A percentile compares a stretch with the other conserved stretches of the same genome.
Conservation (phyloP, 805 yeast species). For the Suhomyces sp. region DNA sequence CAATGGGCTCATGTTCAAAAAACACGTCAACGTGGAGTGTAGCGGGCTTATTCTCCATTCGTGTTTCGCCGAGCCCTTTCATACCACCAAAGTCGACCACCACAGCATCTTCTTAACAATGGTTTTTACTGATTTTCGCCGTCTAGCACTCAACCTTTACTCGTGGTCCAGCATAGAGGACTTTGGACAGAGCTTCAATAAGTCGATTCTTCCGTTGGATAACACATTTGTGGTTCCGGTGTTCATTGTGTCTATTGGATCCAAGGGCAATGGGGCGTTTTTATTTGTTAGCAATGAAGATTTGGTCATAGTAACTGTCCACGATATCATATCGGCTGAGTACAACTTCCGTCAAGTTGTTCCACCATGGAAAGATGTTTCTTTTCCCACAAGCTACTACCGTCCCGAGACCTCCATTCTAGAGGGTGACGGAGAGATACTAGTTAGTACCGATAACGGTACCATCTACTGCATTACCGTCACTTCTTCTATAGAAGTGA, state of each 20-base stretch:
- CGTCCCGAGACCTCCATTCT: slow-evolving; percentile 16
- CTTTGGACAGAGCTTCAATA: slow-evolving; percentile 26
- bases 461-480: slow-evolving; percentile 29
- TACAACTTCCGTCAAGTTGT: slow-evolving; percentile 27
- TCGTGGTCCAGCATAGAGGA: slow-evolving; percentile 41
- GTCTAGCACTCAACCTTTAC: slow-evolving; percentile 37
- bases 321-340: slow-evolving; percentile 48
- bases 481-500: slow-evolving; percentile 9
- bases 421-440: slow-evolving; percentile 22
- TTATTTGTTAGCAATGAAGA: slow-evolving; percentile 35
- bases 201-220: slow-evolving; percentile 40
- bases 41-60: slow-evolving; percentile 42
- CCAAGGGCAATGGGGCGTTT: slow-evolving; percentile 28
- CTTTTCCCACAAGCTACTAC: slow-evolving; percentile 43
- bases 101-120: slow-evolving; percentile 35
- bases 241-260: slow-evolving; percentile 38
- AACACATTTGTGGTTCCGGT: slow-evolving; percentile 41
- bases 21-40: slow-evolving; percentile 37
- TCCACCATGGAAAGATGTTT: slow-evolving; percentile 18
- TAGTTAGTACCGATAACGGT: slow-evolving; percentile 36
- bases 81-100: slow-evolving; percentile 14
- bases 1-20: slow-evolving; percentile 36
- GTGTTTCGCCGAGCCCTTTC: slow-evolving; percentile 40
- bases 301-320: slow-evolving; percentile 36
- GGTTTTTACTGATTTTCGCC: slow-evolving; percentile 33